Evolutionary conservation across 495 filamentous ascomycete genomes (phyloP), one percentile per base, ranked within the genome.

Genomic region (Astrocystis sublimbata): DNA sequence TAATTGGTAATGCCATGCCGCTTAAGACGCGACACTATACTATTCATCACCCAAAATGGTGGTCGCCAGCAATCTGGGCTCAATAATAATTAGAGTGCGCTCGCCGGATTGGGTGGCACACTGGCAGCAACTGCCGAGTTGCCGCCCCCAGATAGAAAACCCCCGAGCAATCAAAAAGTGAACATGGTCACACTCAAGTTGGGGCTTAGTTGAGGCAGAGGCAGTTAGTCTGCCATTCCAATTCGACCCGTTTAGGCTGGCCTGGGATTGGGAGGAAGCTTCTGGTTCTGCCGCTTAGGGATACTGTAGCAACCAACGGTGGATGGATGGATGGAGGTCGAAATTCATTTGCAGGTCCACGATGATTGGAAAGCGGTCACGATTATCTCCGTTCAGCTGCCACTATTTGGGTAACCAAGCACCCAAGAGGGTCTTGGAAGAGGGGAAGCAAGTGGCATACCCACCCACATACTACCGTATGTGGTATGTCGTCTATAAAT

Each of bases 11-110:
- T 49, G 26, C 8, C 13, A 35, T 35, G 30, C 49, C 26, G 49
- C 13, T 12, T 2, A 51, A 24, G 47, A 30, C 6, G 47, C 28
- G 9, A 26, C 28, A 33, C 15, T 21, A 51, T 21, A 30, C 30
- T 19, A 15, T 4, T 15, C 19, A 31, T n/a, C 31, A 38, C 31
- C n/a, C n/a, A n/a, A n/a, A 38, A 53, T 38, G 10, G 50, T 9
- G 50, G 21, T 54, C 51, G 36, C 51, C 51, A 54, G 38, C 50
- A 54, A 45, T 57, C 54, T 57, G 40, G 52, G 52, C 40, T 57
- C 54, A 57, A 21, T 57, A 33, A 35, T 17, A 57, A 57, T n/a
- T 57, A 57, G 38, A 57, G 43, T 57, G 40, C 33, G 26, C 9
- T 57, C 54, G 26, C 38, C 54, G 54, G 45, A 45, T 45, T 45